These are phyloP conservation scores for Pilatotrama ljubarskyi DNA, from an alignment of 768 basidiomycete genomes.

Conservation along the genomic window DNA sequence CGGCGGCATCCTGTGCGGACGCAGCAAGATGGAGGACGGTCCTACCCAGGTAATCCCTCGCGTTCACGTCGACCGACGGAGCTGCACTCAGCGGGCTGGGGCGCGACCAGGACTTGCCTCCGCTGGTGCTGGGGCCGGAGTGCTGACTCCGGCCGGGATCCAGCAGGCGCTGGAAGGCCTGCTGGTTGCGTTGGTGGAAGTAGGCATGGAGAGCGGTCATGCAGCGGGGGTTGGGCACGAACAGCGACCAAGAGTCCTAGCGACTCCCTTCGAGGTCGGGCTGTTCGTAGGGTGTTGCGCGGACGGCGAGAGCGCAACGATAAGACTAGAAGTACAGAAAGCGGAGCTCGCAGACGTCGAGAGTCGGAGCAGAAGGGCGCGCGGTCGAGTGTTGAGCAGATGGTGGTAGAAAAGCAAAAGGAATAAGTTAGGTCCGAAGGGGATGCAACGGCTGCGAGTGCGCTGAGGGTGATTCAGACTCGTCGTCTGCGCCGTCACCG, in stretches of 20 bases:
- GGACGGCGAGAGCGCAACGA: slow-evolving; percentile 8
- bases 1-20: slow-evolving; percentile 54
- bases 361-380: not conserved
- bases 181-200: slow-evolving; percentile 68
- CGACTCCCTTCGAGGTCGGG: slow-evolving; percentile 23
- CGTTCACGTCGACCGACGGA: slow-evolving; percentile 59
- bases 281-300: slow-evolving; percentile 22
- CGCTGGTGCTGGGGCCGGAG: slow-evolving; percentile 43
- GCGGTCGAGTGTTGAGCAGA: not conserved
- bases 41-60: slow-evolving; percentile 67
- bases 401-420: slow-evolving; percentile 13
- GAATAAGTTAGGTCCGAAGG: slow-evolving; percentile 19
- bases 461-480: slow-evolving; percentile 1
- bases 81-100: slow-evolving; percentile 39
- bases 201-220: slow-evolving; percentile 84
- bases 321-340: slow-evolving; percentile 13
- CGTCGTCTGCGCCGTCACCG: not conserved
- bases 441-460: not conserved
- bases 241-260: slow-evolving; percentile 26
- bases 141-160: slow-evolving; percentile 45
- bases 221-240: slow-evolving; percentile 29
- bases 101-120: slow-evolving; percentile 59
- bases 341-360: slow-evolving; percentile 7
- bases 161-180: slow-evolving; percentile 75
- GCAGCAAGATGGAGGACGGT: slow-evolving; percentile 85